Conservation (phyloP, 352 stramenopile species). For the Phytophthora tubulina region DNA sequence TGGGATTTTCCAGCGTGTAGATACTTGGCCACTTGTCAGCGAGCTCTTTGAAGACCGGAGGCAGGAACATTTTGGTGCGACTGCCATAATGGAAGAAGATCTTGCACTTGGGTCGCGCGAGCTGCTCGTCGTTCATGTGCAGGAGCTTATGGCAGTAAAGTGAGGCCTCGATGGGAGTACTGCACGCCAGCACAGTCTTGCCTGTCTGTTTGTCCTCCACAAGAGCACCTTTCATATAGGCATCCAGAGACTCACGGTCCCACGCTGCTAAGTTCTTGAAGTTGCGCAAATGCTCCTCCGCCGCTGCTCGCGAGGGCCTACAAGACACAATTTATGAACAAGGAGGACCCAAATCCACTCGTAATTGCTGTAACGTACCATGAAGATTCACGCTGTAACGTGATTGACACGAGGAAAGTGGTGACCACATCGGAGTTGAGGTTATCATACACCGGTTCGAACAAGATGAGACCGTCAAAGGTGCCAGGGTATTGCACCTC, state of each 20-base stretch:
- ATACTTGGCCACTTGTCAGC: conserved; percentile 33
- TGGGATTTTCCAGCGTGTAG: conserved; percentile 36
- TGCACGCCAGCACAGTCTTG: conserved; percentile 42
- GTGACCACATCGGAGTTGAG: conserved; percentile 22
- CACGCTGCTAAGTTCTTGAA: conserved; percentile 56
- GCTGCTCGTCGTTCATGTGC: conserved; percentile 30
- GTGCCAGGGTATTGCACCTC: conserved; percentile 52
- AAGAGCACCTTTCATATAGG: conserved; percentile 44
- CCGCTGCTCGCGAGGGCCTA: conserved; percentile 38
- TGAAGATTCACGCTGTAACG: conserved; percentile 43
- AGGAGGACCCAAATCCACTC: neutral
- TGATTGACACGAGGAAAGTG: conserved; percentile 53
- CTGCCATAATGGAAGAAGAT: conserved; percentile 35
- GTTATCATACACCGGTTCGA: conserved; percentile 49
- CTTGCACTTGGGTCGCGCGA: conserved; percentile 27
- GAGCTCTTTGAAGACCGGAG: conserved; percentile 31
- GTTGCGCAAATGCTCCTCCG: conserved; percentile 37
- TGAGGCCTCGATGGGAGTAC: conserved; percentile 50
- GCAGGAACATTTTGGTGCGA: conserved; percentile 46
- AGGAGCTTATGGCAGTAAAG: conserved; percentile 42
- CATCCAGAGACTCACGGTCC: conserved; percentile 46
- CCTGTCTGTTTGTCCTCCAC: conserved; percentile 26
- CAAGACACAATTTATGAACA: conserved; percentile 5
- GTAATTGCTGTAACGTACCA: conserved; percentile 26
- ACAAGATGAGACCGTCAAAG: conserved; percentile 58